These are phyloP conservation scores for Pestalotiopsis sp. DNA, from an alignment of 2,329 filamentous ascomycete genomes.

Conservation along the genomic window DNA sequence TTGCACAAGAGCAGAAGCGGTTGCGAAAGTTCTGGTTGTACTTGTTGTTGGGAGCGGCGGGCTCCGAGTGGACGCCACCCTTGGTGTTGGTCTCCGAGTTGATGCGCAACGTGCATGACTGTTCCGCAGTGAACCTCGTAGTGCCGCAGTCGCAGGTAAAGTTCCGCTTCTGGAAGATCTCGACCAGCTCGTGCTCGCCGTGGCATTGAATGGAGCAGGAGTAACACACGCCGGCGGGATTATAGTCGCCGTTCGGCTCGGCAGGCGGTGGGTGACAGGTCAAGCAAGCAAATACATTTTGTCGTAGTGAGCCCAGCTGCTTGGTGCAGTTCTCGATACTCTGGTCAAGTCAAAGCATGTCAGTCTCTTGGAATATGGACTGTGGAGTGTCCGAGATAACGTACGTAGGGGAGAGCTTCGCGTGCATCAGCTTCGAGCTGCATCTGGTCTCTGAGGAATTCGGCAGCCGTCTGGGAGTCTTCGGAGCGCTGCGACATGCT, in stretches of 20 bases:
- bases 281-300: conserved; percentile 88
- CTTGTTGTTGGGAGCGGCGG: conserved; percentile 72
- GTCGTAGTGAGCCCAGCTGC: conserved; percentile 83
- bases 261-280: conserved; percentile 86
- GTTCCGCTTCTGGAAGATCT: conserved; percentile 93
- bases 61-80: conserved; percentile 76
- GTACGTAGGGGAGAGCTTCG: conserved; percentile 89
- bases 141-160: conserved; percentile 98
- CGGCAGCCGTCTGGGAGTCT: conserved; percentile 72
- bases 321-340: conserved; percentile 94
- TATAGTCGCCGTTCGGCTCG: conserved; percentile 64
- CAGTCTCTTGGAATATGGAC: not conserved
- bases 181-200: conserved; percentile 90
- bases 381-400: conserved; percentile 27
- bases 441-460: conserved; percentile 88
- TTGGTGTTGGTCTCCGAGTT: conserved; percentile 75
- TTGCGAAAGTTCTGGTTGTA: conserved; percentile 98
- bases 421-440: conserved; percentile 92
- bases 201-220: conserved; percentile 97
- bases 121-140: conserved; percentile 68
- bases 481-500: conserved; percentile 63
- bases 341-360: conserved; percentile 45
- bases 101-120: conserved; percentile 75
- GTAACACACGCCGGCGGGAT: conserved; percentile 87
- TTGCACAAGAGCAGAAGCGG: conserved; percentile 85